Base-by-base conservation (phyloP, 768 basidiomycete species). In the Boletus bicolor region DNA sequence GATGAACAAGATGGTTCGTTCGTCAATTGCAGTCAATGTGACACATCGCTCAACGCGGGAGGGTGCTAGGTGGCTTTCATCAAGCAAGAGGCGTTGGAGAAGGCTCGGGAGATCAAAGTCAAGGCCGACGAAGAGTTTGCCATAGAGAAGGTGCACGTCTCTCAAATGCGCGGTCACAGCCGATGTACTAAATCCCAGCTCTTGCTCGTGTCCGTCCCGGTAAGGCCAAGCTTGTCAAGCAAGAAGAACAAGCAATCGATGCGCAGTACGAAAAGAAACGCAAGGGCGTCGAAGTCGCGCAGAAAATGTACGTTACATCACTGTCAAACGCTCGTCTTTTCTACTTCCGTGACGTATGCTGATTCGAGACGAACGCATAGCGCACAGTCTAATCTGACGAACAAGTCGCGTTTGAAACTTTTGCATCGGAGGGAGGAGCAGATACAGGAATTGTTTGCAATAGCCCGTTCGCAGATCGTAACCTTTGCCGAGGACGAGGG, bases 61-160 rank as follows among this genome's bases (percentile, higher is more conserved):
- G 36, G 12, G 44, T 32, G 15, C 34, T 70, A 96, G 95, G 92
- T 96, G 45, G 87, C 93, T 51, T 98, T 98, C 80, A 98, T 98
- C 82, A 96, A 92, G 75, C 97, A 98, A 69, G 97, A 99, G 74
- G 96, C 96, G 5, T 73, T 91, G 61, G 96, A 99, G 78, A 99
- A 99, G 76, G 95, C 93, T 1, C 80, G 97, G 8, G 97, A 99
- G 75, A 94, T 99, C 58, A 87, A 82, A 60, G 93, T 98, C 57
- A 99, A 99, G 73, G 96, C 97, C 0, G 94, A 99, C 59, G 95
- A 98, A 72, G 96, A 99, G 76, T 98, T 98, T 69, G 90, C 96
- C 19, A 98, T 99, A 62, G 97, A 99, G 73, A 99, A 99, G 83
- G 95, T 86, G 28, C 47, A 1, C 5, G 8, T 44, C n/a, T 34